Evolutionary conservation across 768 basidiomycete genomes (phyloP).

Genomic region (Rhodotorula graminis): DNA sequence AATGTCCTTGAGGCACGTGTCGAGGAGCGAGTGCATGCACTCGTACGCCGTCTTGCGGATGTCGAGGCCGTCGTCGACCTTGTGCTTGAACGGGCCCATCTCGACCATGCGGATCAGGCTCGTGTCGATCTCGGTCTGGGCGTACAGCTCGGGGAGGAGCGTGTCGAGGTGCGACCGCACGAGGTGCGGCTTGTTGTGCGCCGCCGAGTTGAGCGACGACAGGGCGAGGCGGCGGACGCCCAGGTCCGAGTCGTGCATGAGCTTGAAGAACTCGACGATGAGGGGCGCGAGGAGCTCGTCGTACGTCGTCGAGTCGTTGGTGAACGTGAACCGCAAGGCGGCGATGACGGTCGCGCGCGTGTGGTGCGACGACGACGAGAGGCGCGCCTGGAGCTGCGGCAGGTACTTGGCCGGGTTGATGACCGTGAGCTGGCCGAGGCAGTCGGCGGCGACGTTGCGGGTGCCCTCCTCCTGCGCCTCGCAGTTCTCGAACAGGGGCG

Average conservation of each 20-base stretch:
- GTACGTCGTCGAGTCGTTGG: conserved; percentile 74
- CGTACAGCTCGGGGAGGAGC: conserved; percentile 76
- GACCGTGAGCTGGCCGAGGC: conserved; percentile 88
- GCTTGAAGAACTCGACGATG: conserved; percentile 78
- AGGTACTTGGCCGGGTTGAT: conserved; percentile 85
- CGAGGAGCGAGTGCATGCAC: conserved; percentile 89
- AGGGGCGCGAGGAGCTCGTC: conserved; percentile 85
- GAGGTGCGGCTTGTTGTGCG: conserved; percentile 87
- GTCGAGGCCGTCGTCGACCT: conserved; percentile 93
- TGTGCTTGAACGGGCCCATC: conserved; percentile 97
- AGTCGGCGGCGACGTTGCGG: conserved; percentile 90
- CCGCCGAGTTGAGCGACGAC: conserved; percentile 87
- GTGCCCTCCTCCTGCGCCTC: conserved; percentile 75
- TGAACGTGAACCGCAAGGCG: conserved; percentile 84
- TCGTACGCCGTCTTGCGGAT: conserved; percentile 96
- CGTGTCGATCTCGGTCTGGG: conserved; percentile 58
- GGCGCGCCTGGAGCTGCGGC: conserved; percentile 71
- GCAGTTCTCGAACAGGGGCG: conserved; percentile 83
- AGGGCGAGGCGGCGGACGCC: conserved; percentile 83
- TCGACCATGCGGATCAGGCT: conserved; percentile 82
- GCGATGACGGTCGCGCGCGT: conserved; percentile 51
- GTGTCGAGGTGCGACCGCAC: conserved; percentile 73
- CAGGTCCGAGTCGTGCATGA: conserved; percentile 78
- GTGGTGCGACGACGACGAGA: conserved; percentile 30
- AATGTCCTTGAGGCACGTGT: conserved; percentile 81